A percentile compares a stretch with the other conserved stretches of the same genome.
Conservation (phyloP, 1,139 yeast species). For the Candida sp. region DNA sequence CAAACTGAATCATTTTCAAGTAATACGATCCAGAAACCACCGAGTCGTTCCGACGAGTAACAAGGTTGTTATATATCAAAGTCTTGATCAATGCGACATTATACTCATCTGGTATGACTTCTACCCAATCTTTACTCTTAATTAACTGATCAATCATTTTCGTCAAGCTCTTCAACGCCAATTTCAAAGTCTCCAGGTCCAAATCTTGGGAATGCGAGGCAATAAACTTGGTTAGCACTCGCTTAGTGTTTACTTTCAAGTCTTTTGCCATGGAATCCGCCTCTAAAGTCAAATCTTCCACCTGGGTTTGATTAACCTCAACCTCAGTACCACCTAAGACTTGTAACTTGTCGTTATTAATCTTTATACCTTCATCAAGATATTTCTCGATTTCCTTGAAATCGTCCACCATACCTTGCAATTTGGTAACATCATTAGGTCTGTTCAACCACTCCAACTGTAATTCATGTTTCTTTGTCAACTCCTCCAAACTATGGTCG, state of each 20-base stretch:
- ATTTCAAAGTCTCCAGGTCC: slow-evolving; percentile 16
- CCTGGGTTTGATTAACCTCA: neutral
- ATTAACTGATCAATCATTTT: slow-evolving; percentile 7
- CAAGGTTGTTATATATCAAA: slow-evolving; percentile 1
- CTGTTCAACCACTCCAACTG: slow-evolving; percentile 1
- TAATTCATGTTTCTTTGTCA: slow-evolving; percentile 9
- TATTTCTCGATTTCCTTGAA: neutral
- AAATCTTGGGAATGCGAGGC: slow-evolving; percentile 13
- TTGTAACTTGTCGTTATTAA: neutral
- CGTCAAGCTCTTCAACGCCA: slow-evolving; percentile 8
- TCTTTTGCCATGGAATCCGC: slow-evolving; percentile 11
- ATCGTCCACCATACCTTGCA: slow-evolving; percentile 3
- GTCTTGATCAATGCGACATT: slow-evolving; percentile 1
- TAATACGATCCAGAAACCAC: neutral
- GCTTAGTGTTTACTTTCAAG: slow-evolving; percentile 15
- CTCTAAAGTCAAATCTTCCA: slow-evolving; percentile 6
- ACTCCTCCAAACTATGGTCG: slow-evolving; percentile 16
- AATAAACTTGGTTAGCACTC: slow-evolving; percentile 20
- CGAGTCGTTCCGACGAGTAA: slow-evolving; percentile 1
- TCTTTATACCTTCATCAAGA: neutral
- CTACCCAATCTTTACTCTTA: slow-evolving; percentile 6
- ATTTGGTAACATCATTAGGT: neutral
- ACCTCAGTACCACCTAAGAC: neutral
- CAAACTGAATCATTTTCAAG: slow-evolving; percentile 2
- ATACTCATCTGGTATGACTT: slow-evolving; percentile 2